phyloP scores from a whole-genome alignment of 352 stramenopile species.

The Aphanomyces astaci region DNA sequence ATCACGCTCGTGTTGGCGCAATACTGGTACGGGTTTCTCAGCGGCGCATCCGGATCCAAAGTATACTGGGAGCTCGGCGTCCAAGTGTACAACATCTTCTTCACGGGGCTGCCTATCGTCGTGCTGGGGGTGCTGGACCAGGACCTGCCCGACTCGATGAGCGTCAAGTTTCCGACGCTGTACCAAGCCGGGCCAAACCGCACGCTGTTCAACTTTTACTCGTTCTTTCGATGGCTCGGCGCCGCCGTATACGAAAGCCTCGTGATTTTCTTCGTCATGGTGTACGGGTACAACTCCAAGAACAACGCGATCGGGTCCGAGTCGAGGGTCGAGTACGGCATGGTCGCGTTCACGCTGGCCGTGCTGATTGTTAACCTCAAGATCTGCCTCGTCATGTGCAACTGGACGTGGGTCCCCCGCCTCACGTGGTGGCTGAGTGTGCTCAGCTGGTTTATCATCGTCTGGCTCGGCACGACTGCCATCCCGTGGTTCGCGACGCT shows the following conservation, averaged over 20 bases:
- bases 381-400: conserved; percentile 76
- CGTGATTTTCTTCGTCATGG: conserved; percentile 75
- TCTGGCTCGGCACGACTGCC: conserved; percentile 41
- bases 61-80: conserved; percentile 80
- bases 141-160: conserved; percentile 67
- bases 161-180: conserved; percentile 63
- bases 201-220: conserved; percentile 72
- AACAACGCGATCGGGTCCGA: conserved; percentile 48
- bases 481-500: conserved; percentile 46
- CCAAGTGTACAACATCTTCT: conserved; percentile 93
- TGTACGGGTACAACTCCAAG: conserved; percentile 64
- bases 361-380: conserved; percentile 94
- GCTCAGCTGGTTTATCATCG: conserved; percentile 61
- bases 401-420: conserved; percentile 58
- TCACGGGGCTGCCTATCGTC: conserved; percentile 88
- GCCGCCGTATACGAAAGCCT: conserved; percentile 69
- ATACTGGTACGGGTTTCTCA: conserved; percentile 90
- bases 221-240: conserved; percentile 68
- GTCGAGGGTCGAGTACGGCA: conserved; percentile 73
- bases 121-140: conserved; percentile 78
- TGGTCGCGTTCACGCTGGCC: conserved; percentile 86
- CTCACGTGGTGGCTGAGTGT: conserved; percentile 55
- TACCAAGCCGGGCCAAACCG: conserved; percentile 62
- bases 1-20: conserved; percentile 84
- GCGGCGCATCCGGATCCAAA: conserved; percentile 85